Evolutionary conservation across 169 alveolate species (phyloP).

Genomic region (Perkinsus olseni): DNA sequence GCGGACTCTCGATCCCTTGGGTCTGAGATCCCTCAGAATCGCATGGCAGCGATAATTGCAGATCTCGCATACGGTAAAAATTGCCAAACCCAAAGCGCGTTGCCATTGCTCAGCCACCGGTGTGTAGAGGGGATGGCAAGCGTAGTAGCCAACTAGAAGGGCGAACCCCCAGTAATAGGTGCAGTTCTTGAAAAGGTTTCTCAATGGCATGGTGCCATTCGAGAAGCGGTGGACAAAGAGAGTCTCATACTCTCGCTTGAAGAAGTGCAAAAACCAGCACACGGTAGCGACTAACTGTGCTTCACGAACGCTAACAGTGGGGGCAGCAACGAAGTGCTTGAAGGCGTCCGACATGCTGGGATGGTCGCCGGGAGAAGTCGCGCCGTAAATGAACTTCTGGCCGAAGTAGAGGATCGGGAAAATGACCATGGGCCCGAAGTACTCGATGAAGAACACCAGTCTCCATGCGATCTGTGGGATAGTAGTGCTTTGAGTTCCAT

Average conservation of each 20-base stretch:
- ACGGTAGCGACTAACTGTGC: neutral
- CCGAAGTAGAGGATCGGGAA: constrained; percentile 77
- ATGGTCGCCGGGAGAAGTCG: constrained; percentile 21
- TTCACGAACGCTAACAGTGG: neutral
- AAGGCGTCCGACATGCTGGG: neutral
- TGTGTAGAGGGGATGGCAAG: constrained; percentile 86
- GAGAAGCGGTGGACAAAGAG: constrained; percentile 90
- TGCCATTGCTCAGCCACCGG: constrained; percentile 34
- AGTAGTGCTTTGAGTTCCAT: neutral
- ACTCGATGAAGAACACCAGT: constrained; percentile 88
- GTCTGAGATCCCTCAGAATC: constrained; percentile 81
- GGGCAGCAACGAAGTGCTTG: neutral
- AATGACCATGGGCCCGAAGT: constrained; percentile 93
- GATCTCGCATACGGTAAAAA: constrained; percentile 71
- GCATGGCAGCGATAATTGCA: constrained; percentile 85
- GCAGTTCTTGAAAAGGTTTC: constrained; percentile 83
- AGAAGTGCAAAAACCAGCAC: constrained; percentile 71
- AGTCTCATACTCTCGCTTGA: constrained; percentile 94
- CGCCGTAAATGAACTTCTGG: constrained; percentile 59
- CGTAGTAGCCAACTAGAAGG: constrained; percentile 73
- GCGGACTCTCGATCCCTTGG: constrained; percentile 80
- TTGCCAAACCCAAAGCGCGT: constrained; percentile 28
- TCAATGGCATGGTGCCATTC: constrained; percentile 92
- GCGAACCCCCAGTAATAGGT: constrained; percentile 94
- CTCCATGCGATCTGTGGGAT: constrained; percentile 86